Evolutionary conservation across 768 basidiomycete genomes (phyloP), one percentile per base, ranked within the genome.

Genomic region (Crassisporium funariophilum): DNA sequence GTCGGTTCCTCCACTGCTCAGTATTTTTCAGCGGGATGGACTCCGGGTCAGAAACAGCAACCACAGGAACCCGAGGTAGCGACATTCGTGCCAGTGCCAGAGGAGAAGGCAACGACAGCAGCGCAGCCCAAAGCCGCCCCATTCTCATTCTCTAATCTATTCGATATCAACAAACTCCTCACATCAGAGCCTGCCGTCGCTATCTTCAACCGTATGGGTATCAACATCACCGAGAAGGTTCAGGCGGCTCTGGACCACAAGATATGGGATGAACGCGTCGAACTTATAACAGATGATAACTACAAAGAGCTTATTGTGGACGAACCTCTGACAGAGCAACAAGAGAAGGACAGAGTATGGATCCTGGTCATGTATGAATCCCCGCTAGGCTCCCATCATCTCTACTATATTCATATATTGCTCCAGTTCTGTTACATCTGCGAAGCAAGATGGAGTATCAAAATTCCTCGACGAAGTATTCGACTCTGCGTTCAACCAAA

Each of bases 1-100:
- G 64, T 65, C 41, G 63, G 68, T 42, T 65, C 71, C 17, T 71
- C 65, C 35, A 66, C 68, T 41, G 88, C 86, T 10, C 83, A 88
- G 53, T 91, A 90, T 65, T 84, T 91, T 66, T 90, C 88, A 3
- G 71, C 72, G 23, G 91, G 90, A n/a, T 92, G 90, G 90, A 59
- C 70, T 21, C 90, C 90, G 2, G 89, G 88, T 21, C 84, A 91
- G 59, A 70, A 80, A 0, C 72, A 71, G 3, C 61, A 69, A 4
- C 53, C 60, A 5, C 50, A 57, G 5, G 60, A 53, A 5, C 35
- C 57, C 4, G 54, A 59, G n/a, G 50, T 61, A 5, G 61, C 57
- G 13, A 48, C 57, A 27, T 57, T 54, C 24, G 56, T 46, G 23
- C 52, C 53, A 29, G 46, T 55, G 31, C 40, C 54, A 35, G 15